Conservation (phyloP, 1,139 yeast genomes). For the Saccharomycopsis hybrid region DNA sequence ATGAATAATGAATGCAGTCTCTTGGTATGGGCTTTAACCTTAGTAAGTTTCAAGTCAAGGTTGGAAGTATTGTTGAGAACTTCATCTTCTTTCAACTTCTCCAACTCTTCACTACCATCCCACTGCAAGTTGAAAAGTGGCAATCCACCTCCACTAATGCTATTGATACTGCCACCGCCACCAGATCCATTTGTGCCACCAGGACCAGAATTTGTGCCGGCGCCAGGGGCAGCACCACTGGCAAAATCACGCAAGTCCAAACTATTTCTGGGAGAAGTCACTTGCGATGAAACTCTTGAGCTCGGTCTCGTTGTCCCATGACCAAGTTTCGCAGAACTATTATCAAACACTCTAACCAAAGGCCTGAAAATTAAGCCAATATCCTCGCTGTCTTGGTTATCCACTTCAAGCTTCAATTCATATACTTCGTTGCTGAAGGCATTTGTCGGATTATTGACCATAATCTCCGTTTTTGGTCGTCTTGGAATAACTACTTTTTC, state of each 20-base stretch:
- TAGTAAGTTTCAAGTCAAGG: conserved; percentile 19
- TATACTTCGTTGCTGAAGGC: conserved; percentile 18
- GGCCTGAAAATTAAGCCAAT: conserved; percentile 19
- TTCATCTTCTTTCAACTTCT: conserved; percentile 9
- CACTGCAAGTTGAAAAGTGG: conserved; percentile 8
- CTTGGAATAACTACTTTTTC: conserved; percentile 18
- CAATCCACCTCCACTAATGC: too few species aligned
- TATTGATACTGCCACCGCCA: background rate
- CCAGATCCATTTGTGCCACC: too few species aligned
- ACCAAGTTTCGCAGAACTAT: background rate
- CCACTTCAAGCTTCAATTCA: conserved; percentile 10
- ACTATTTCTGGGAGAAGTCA: conserved; percentile 16
- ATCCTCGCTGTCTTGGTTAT: conserved; percentile 17
- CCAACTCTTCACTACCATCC: conserved; percentile 4
- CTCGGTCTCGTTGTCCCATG: conserved; percentile 12
- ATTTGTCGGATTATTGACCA: conserved; percentile 14
- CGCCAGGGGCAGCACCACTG: background rate
- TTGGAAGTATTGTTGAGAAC: conserved; percentile 11
- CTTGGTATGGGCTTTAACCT: conserved; percentile 22
- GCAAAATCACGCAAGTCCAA: conserved; percentile 10
- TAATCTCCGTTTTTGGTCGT: conserved; percentile 16
- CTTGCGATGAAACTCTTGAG: conserved; percentile 12
- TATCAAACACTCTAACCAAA: conserved; percentile 7
- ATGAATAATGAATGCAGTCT: conserved; percentile 26
- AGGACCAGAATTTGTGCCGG: background rate